These are phyloP conservation scores for Sporothrix inflata DNA, from an alignment of 2,329 filamentous ascomycete genomes.

Conservation along the genomic window DNA sequence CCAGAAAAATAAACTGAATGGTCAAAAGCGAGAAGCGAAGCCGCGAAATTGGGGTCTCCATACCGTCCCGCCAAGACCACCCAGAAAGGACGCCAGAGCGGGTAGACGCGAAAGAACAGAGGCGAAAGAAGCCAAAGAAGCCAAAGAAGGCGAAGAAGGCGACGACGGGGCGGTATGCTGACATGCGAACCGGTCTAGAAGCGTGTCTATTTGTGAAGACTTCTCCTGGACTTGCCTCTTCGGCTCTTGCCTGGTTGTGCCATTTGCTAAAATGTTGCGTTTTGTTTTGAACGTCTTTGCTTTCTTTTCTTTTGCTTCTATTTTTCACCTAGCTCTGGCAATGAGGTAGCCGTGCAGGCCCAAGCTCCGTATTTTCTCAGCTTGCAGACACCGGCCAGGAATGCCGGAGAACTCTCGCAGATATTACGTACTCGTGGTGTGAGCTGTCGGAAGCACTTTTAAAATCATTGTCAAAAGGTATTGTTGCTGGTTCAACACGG, in stretches of 20 bases:
- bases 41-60: background rate
- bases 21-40: background rate
- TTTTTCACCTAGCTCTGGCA: background rate
- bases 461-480: too few species aligned
- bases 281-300: background rate
- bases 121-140: background rate
- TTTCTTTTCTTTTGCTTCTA: background rate
- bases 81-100: slow-evolving; percentile 5
- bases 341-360: background rate
- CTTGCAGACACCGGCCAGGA: background rate
- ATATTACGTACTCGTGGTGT: slow-evolving; percentile 12
- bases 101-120: slow-evolving; percentile 1
- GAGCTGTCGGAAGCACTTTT: background rate
- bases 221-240: background rate
- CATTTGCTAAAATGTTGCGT: background rate
- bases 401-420: background rate
- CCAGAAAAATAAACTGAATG: too few species aligned
- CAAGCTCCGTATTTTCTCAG: background rate
- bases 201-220: background rate
- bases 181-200: background rate
- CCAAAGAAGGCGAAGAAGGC: background rate
- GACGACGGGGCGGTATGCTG: slow-evolving; percentile 5
- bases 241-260: background rate
- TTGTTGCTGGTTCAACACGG: too few species aligned
- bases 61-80: background rate